These are phyloP conservation scores for Verticillium zaregamsianum DNA, from an alignment of 2,329 filamentous ascomycete species.

Conservation along the genomic window DNA sequence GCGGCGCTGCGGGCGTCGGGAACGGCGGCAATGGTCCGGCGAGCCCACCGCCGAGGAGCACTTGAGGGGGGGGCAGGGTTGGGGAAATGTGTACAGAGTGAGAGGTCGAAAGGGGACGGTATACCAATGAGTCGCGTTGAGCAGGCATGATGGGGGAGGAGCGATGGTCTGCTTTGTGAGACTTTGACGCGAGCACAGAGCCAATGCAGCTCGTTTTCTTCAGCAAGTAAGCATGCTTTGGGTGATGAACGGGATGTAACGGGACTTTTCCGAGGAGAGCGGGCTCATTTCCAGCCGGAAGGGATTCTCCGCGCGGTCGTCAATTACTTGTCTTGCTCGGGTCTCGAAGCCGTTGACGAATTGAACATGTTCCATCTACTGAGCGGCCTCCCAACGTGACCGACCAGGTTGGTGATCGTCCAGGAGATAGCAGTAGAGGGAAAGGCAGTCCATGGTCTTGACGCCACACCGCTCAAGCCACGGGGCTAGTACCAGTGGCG, in stretches of 20 bases:
- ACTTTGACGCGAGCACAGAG: not conserved
- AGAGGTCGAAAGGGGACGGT: not conserved
- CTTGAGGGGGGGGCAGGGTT: not conserved
- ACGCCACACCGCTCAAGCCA: not conserved
- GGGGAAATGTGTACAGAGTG: not conserved
- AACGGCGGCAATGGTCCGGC: not conserved
- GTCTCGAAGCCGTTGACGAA: not conserved
- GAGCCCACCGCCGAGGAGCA: not conserved
- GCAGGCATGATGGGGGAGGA: not conserved
- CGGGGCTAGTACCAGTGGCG: not conserved
- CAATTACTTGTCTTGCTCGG: not conserved
- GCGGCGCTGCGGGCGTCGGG: conserved; percentile 23
- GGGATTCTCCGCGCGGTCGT: not conserved
- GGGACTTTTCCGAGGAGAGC: no score
- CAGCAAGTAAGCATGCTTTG: no score
- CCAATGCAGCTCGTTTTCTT: not conserved
- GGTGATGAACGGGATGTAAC: no score
- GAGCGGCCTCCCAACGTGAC: not conserved
- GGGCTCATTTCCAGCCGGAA: no score
- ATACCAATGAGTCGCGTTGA: not conserved
- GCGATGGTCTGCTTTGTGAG: not conserved
- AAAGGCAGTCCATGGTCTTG: not conserved
- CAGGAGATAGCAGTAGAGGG: not conserved
- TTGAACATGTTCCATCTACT: not conserved
- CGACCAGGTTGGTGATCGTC: not conserved